Base-by-base conservation (phyloP, 306 rosid species). In the Herpetospermum pedunculosum region DNA sequence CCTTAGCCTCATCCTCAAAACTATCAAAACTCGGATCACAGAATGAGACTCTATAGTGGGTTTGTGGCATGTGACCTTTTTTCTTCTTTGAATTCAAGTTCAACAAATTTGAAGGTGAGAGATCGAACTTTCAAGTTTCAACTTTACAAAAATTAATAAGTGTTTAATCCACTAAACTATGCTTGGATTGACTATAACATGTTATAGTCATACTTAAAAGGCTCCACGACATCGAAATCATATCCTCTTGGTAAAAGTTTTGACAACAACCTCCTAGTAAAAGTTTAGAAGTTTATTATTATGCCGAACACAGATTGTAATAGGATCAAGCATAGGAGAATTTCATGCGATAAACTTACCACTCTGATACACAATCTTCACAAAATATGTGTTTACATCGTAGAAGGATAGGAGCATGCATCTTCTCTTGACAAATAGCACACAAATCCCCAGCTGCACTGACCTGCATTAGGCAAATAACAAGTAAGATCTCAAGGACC, bases 361-460 rank as follows among this genome's bases (percentile, higher is more conserved):
- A 95, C 75, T 95, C 99, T 64, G 97, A 95, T 70, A 91, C 99
- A 64, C 99, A 95, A 76, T 95, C 99, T 86, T 95, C 96, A 32
- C 99, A 94, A 81, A 94, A 94, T 72, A 94, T 86, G 89, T 94
- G 99, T 80, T 94, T 94, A 82, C 99, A 95, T 32, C 92, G 88
- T 67, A 95, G 97, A 53, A 88, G 82, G 78, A 95, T 82, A 49
- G 99, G 99, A 58, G 92, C 85, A 77, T 89, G 97, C 97, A 95
- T 95, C 90, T 95, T 91, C 86, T 95, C 99, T 85, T 95, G 99
- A 84, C 99, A 95, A 85, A 94, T 94, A 40, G 99, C 96, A 80
- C 99, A 94, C 44, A 95, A 85, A 86, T 95, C 99, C 19, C 99
- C 97, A 1, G 92, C 96, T 48, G 96, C 90, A 67, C 76, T 81